Percentiles rank a stretch among this genome's conserved stretches.
Conservation (phyloP, 2,329 filamentous ascomycete species). For the Aspergillus puulaauensis region DNA sequence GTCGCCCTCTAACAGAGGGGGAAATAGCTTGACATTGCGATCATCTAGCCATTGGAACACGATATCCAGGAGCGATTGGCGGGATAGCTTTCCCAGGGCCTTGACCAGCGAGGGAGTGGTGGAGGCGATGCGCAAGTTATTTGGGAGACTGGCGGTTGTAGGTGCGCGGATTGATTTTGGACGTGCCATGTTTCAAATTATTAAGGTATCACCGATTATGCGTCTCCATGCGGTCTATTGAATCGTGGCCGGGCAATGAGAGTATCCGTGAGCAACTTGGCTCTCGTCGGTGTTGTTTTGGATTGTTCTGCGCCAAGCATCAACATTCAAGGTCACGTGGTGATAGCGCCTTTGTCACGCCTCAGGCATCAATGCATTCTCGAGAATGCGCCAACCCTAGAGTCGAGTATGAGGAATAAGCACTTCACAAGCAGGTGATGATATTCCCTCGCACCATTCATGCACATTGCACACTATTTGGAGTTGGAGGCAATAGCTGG, state of each 20-base stretch:
- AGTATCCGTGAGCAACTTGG: background rate
- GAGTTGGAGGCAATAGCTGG: no score
- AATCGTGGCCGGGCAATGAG: background rate
- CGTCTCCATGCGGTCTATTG: background rate
- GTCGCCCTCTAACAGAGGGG: conserved; percentile 58
- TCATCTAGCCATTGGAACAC: conserved; percentile 76
- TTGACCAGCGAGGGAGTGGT: conserved; percentile 65
- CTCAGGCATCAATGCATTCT: background rate
- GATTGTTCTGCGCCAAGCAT: conserved; percentile 4
- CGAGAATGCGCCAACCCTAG: no score
- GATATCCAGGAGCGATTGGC: conserved; percentile 69
- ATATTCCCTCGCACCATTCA: no score
- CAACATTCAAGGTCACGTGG: conserved; percentile 6
- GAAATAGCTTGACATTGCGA: conserved; percentile 58
- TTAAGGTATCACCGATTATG: background rate
- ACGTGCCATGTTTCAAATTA: conserved; percentile 27
- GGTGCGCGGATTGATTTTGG: conserved; percentile 53
- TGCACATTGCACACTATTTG: no score
- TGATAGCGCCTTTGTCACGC: background rate
- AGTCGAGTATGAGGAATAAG: no score
- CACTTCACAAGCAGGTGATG: no score
- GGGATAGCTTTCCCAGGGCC: conserved; percentile 67
- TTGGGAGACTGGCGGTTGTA: conserved; percentile 69
- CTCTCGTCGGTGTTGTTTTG: background rate
- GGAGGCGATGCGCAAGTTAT: conserved; percentile 66